Evolutionary conservation across 352 stramenopile genomes (phyloP).

Genomic region (Globisporangium nunn): DNA sequence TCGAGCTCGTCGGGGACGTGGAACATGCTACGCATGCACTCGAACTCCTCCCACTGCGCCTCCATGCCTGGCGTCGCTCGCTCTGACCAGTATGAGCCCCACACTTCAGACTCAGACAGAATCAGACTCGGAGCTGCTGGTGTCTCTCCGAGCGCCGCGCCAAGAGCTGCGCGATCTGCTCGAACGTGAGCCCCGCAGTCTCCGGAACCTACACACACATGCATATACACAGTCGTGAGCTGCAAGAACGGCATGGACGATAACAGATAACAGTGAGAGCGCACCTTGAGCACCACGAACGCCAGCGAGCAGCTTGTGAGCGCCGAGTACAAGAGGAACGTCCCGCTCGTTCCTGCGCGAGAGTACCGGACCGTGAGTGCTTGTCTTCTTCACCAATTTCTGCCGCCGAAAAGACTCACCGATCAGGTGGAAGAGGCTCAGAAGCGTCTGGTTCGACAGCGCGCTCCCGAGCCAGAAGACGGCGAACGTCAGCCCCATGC

Average conservation of each 20-base stretch:
- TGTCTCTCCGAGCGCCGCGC: conserved; percentile 2
- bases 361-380: background rate
- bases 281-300: conserved; percentile 53
- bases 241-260: background rate
- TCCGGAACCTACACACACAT: conserved; percentile 37
- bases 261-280: background rate
- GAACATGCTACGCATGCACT: conserved; percentile 79
- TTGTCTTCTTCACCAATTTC: background rate
- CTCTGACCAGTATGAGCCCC: background rate
- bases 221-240: background rate
- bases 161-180: conserved; percentile 57
- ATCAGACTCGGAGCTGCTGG: conserved; percentile 5
- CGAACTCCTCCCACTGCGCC: conserved; percentile 63
- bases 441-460: conserved; percentile 59
- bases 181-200: conserved; percentile 49
- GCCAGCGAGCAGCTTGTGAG: conserved; percentile 33
- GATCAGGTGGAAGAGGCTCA: conserved; percentile 44
- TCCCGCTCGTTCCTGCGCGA: conserved; percentile 23
- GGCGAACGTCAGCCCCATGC: conserved; percentile 68
- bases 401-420: conserved; percentile 7
- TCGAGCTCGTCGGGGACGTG: conserved; percentile 30
- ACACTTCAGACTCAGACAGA: background rate
- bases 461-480: conserved; percentile 66
- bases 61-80: background rate
- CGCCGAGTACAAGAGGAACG: conserved; percentile 48